Evolutionary conservation across 495 filamentous ascomycete species (phyloP), one percentile per base, ranked within the genome.

Genomic region (Letharia lupina): DNA sequence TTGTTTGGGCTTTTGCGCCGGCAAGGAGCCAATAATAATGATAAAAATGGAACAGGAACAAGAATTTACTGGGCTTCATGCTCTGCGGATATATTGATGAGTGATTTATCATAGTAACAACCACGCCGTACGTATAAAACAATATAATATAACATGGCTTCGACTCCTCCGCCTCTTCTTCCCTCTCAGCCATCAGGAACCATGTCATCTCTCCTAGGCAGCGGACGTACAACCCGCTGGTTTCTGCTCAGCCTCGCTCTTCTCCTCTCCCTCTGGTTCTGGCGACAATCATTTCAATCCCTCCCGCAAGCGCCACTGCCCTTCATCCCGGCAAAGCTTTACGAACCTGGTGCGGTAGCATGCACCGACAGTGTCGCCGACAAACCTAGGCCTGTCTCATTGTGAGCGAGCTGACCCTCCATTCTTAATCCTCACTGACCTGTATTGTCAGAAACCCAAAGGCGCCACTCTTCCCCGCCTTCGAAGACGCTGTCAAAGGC

Each of bases 251-350:
- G 42, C 41, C 9, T 42, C 4, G 42, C 62, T 23, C 20, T 63
- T 18, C 3, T 63, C 44, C 18, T 60, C 18, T 63, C 65, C 1
- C 12, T 67, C 6, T 67, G 56, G 33, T 28, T 67, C 50, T 67
- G 60, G 60, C 60, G 45, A 63, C 65, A 60, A 13, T 37, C 60
- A n/a, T 48, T 31, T 11, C 65, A 67, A 18, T 16, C 48, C 10
- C 13, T 8, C 5, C 37, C 18, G 15, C 18, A 67, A 23, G 15
- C 37, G 28, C 28, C 28, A 23, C 40, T 6, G 7, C 31, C 23
- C 56, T 67, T 62, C 60, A 57, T 62, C 18, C 65, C 65, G 2
- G 31, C 44, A 31, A 67, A 67, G 40, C 60, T 67, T 12, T 67
- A 67, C 42, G 65, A 67, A 33, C 54, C 65, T 12, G 65, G 47